These are phyloP conservation scores for Leccinum subtestaceum DNA, from an alignment of 768 basidiomycete species.

Conservation along the genomic window DNA sequence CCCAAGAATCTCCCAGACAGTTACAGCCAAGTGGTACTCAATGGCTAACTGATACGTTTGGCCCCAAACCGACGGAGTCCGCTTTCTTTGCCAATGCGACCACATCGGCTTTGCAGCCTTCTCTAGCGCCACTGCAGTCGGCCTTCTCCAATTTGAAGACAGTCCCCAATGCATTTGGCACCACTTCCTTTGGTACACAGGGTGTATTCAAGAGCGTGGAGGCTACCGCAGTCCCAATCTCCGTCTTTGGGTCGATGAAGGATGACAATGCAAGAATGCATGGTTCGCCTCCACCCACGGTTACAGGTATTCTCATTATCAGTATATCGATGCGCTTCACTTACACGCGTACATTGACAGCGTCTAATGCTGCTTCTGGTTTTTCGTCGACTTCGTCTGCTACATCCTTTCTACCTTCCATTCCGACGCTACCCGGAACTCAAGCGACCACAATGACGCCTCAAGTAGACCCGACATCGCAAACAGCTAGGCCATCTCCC, in stretches of 20 bases:
- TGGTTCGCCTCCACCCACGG: background rate
- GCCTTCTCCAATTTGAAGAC: slow-evolving; percentile 37
- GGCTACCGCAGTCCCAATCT: background rate
- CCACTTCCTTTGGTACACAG: slow-evolving; percentile 17
- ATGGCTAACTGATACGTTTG: slow-evolving; percentile 34
- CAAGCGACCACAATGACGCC: background rate
- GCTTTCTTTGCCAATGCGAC: slow-evolving; percentile 17
- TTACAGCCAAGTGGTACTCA: slow-evolving; percentile 31
- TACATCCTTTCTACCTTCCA: slow-evolving; percentile 2
- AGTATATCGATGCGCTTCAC: background rate
- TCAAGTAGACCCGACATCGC: background rate
- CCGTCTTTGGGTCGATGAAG: slow-evolving; percentile 10
- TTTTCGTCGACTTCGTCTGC: background rate
- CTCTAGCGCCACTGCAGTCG: slow-evolving; percentile 16
- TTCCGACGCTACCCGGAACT: background rate
- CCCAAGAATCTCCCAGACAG: slow-evolving; percentile 6
- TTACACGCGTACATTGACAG: background rate
- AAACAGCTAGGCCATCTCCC: background rate
- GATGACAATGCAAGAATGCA: background rate
- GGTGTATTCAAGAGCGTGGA: slow-evolving; percentile 4
- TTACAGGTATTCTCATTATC: slow-evolving; percentile 13
- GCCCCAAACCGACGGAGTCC: slow-evolving; percentile 26
- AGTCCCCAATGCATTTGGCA: slow-evolving; percentile 35
- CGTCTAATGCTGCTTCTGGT: background rate
- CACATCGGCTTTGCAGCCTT: slow-evolving; percentile 14